phyloP scores from a whole-genome alignment of 768 basidiomycete species.

The Xerocomus spinulosus region DNA sequence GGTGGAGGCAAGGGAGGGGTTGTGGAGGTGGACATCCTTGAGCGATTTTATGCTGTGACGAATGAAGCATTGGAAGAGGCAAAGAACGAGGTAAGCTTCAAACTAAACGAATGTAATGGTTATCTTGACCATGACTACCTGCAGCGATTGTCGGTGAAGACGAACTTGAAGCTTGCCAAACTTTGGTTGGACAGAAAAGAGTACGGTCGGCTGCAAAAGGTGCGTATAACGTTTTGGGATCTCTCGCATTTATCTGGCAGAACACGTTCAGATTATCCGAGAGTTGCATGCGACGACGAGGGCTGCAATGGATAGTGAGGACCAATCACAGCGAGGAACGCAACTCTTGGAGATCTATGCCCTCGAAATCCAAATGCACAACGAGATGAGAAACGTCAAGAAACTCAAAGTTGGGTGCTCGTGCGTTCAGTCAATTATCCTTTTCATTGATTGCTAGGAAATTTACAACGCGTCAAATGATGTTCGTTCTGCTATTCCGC shows the following conservation, averaged over 20 bases:
- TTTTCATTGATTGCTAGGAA: conserved; percentile 52
- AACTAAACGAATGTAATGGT: no score
- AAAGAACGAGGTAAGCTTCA: conserved; percentile 81
- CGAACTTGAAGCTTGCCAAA: conserved; percentile 94
- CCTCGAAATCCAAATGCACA: conserved; percentile 99
- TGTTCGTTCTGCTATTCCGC: conserved; percentile 94
- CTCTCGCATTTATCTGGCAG: not conserved
- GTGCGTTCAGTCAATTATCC: not conserved
- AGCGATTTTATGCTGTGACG: conserved; percentile 94
- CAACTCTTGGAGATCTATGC: conserved; percentile 96
- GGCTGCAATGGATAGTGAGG: conserved; percentile 58
- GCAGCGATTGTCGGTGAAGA: conserved; percentile 90
- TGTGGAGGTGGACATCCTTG: conserved; percentile 80
- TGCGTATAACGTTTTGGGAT: conserved; percentile 27
- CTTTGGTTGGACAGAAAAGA: conserved; percentile 96
- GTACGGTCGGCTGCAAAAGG: conserved; percentile 78
- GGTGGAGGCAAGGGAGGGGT: conserved; percentile 80
- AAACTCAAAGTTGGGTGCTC: conserved; percentile 72
- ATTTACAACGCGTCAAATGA: conserved; percentile 94
- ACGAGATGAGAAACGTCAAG: conserved; percentile 91
- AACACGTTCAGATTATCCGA: conserved; percentile 55
- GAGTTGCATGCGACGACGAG: conserved; percentile 69
- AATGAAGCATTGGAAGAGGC: conserved; percentile 87
- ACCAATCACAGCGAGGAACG: conserved; percentile 91
- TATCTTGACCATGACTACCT: not conserved